Base-by-base conservation (phyloP, 106 monocot genomes). In the Triglochin maritima region DNA sequence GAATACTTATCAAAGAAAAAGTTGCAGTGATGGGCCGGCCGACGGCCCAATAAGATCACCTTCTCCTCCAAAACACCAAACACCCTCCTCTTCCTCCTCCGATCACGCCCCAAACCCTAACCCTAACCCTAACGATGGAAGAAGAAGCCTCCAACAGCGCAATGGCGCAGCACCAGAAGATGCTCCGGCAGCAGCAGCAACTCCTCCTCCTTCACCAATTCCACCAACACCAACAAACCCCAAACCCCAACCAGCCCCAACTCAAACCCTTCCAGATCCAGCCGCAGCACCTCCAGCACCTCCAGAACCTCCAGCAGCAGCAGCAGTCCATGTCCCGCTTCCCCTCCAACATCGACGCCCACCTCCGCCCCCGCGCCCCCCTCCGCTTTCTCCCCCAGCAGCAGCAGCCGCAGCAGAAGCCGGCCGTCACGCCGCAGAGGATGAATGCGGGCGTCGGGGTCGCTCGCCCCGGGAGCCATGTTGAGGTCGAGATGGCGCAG, bases 261-360 rank as follows among this genome's bases (percentile, higher is more conserved):
- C 73, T 66, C 10, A 72, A 51, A 13, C 76, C 76, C 14, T 59
- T 50, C 2, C 17, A 59, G 45, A 64, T 42, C 5, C 61, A 57
- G 3, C 60, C 73, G 4, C 77, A 59, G 0, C 74, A 69, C 4
- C 76, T 66, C 8, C 74, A 72, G 51, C 67, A 64, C 4, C 61
- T 47, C 17, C 80, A 68, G 3, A 46, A 44, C 5, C 42, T 42
- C 46, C 58, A 54, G 7, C 71, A 66, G 17, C 69, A 85, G 73
- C 69, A 70, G 66, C 77, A 79, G 17, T 86, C 86, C 12, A 86
- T 86, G 43, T 83, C 86, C 6, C 83, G 89, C n/a, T 89, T 93
- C 60, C 93, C 93, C 4, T 93, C 93, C 75, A 93, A 93, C 79
- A 93, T 93, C 76, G 90, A 90, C 80, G 86, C 82, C 49, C 93